These are phyloP conservation scores for Talaromyces stipitatus DNA, from an alignment of 495 filamentous ascomycete genomes.

Conservation along the genomic window DNA sequence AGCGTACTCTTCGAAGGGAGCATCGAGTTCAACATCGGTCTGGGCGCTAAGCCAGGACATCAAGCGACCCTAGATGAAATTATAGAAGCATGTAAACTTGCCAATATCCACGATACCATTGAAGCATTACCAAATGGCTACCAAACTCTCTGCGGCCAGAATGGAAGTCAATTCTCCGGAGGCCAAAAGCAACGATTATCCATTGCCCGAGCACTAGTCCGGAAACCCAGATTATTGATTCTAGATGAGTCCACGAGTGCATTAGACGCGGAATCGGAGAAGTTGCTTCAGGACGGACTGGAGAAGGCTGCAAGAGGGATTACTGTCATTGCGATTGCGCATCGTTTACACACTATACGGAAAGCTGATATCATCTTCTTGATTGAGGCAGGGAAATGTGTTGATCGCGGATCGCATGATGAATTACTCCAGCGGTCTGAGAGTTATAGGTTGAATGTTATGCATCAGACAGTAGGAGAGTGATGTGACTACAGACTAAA, in stretches of 20 bases:
- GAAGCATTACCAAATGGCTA: constrained; percentile 42
- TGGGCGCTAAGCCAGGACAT: constrained; percentile 52
- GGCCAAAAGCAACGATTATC: constrained; percentile 55
- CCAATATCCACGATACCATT: constrained; percentile 27
- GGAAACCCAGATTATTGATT: constrained; percentile 72
- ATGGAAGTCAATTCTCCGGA: constrained; percentile 27
- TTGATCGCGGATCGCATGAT: constrained; percentile 45
- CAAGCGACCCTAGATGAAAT: constrained; percentile 40
- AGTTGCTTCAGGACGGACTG: constrained; percentile 39
- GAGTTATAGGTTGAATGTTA: constrained; percentile 49
- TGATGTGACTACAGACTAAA: constrained; percentile 7
- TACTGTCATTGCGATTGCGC: constrained; percentile 45
- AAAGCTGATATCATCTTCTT: constrained; percentile 47
- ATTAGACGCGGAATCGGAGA: constrained; percentile 42
- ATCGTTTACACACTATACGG: constrained; percentile 51
- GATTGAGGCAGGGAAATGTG: constrained; percentile 33
- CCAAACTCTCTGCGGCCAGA: constrained; percentile 40
- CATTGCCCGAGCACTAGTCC: constrained; percentile 73
- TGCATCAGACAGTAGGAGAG: constrained; percentile 32
- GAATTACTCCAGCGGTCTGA: constrained; percentile 48
- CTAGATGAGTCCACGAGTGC: constrained; percentile 47
- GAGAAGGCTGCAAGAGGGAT: constrained; percentile 28
- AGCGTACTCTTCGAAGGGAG: constrained; percentile 46
- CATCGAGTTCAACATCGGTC: constrained; percentile 48
- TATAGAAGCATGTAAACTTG: constrained; percentile 18